Evolutionary conservation across 257 asterid species (phyloP).

Genomic region (Oldenlandia corymbosa): DNA sequence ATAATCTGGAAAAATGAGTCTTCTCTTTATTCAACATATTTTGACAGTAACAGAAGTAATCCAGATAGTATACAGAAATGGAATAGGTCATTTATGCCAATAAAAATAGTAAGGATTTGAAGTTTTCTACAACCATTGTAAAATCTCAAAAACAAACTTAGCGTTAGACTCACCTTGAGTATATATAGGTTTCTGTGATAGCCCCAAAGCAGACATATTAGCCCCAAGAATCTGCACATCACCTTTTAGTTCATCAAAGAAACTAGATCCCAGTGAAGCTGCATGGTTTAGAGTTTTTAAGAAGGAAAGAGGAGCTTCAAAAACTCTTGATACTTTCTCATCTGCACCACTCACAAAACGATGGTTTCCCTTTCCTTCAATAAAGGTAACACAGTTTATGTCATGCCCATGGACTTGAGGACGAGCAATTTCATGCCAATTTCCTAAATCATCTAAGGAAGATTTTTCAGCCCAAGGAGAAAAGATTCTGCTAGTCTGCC

Average conservation of each 20-base stretch:
- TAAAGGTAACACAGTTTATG: slow-evolving; percentile 72
- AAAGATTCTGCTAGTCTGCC: slow-evolving; percentile 80
- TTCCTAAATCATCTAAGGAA: slow-evolving; percentile 37
- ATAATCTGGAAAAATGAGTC: background rate
- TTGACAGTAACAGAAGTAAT: background rate
- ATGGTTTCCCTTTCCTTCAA: slow-evolving; percentile 83
- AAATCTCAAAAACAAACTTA: background rate
- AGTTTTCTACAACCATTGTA: background rate
- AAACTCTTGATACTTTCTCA: slow-evolving; percentile 93
- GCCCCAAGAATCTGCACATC: slow-evolving; percentile 87
- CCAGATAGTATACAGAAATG: background rate
- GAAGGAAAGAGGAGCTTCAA: slow-evolving; percentile 92
- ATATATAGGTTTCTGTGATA: slow-evolving; percentile 95
- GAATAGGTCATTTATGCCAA: background rate
- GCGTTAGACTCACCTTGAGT: slow-evolving; percentile 50
- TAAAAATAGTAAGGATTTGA: background rate
- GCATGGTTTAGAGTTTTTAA: slow-evolving; percentile 72
- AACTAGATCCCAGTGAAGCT: slow-evolving; percentile 28
- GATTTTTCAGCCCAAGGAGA: slow-evolving; percentile 60
- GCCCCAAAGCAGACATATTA: slow-evolving; percentile 95
- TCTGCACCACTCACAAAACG: slow-evolving; percentile 90
- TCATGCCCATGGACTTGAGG: slow-evolving; percentile 99
- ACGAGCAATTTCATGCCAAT: slow-evolving; percentile 97
- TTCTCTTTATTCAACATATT: background rate
- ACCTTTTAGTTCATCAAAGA: slow-evolving; percentile 50